Evolutionary conservation across 2,329 filamentous ascomycete species (phyloP).

Genomic region (Ceratocystis smalleyi): DNA sequence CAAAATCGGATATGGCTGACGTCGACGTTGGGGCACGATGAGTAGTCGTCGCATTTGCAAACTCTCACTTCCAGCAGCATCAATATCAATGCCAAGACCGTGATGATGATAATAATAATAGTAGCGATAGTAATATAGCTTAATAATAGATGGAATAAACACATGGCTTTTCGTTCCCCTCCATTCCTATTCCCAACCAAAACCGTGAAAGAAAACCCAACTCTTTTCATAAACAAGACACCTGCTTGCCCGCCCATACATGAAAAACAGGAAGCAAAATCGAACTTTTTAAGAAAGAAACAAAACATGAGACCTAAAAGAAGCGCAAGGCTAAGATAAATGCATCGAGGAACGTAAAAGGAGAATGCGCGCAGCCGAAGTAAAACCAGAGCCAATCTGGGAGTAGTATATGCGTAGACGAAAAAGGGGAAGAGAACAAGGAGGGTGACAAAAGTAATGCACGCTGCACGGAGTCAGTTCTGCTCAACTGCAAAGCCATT

Average conservation of each 20-base stretch:
- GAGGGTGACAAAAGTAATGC: neutral
- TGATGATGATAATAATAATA: neutral
- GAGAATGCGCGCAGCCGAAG: neutral
- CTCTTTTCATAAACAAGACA: constrained; percentile 8
- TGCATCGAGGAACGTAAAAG: neutral
- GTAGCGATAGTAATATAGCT: neutral
- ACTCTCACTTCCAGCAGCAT: neutral
- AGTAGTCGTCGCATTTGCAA: neutral
- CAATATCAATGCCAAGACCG: neutral
- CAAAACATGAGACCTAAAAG: neutral
- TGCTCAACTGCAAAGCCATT: neutral
- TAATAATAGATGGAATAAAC: neutral
- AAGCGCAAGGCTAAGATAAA: neutral
- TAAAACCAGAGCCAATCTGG: neutral
- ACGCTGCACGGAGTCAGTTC: neutral
- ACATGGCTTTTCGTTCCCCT: neutral
- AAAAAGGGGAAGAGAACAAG: neutral
- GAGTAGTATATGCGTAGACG: neutral
- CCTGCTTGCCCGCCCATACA: neutral
- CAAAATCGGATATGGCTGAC: neutral
- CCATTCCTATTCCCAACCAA: neutral
- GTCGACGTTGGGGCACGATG: neutral
- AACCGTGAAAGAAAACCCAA: neutral
- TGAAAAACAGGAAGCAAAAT: constrained; percentile 2
- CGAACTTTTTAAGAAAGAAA: neutral